A percentile compares a stretch with the other conserved stretches of the same genome.
These are phyloP conservation scores for Neurospora hispaniola DNA, from an alignment of 495 filamentous ascomycete species.

Conservation along the genomic window DNA sequence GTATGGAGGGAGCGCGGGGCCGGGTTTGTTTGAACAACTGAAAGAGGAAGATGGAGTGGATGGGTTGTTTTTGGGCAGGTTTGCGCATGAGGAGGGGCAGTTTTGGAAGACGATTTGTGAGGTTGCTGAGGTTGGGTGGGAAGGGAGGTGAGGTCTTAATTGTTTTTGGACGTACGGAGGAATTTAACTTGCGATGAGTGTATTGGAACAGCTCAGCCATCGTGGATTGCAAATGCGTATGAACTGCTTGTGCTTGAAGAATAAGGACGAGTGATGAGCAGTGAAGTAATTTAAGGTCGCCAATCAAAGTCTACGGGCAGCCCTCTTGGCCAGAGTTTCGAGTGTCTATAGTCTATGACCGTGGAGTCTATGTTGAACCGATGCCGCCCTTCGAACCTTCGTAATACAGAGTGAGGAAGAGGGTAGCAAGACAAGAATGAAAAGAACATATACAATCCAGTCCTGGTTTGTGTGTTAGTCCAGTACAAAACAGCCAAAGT, in stretches of 20 bases:
- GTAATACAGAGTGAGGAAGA: too few species aligned
- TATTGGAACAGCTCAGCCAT: not conserved
- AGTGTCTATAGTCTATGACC: not conserved
- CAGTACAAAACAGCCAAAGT: too few species aligned
- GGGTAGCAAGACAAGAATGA: too few species aligned
- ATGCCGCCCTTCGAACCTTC: too few species aligned
- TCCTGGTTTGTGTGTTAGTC: too few species aligned
- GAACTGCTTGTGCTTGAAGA: not conserved
- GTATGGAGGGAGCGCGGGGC: constrained; percentile 73
- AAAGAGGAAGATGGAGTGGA: constrained; percentile 50
- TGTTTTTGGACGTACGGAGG: not conserved
- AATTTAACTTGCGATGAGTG: not conserved
- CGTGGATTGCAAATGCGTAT: not conserved
- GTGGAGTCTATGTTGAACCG: too few species aligned
- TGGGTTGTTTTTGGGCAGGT: constrained; percentile 72
- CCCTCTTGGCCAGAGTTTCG: not conserved
- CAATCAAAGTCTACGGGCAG: not conserved
- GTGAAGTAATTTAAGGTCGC: not conserved
- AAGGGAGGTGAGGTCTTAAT: not conserved
- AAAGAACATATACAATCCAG: too few species aligned
- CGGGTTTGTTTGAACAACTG: constrained; percentile 57
- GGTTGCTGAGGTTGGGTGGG: constrained; percentile 32
- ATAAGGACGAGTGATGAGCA: not conserved
- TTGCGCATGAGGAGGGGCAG: constrained; percentile 63
- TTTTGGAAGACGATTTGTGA: constrained; percentile 60